These are phyloP conservation scores for Agaricus subrufescens DNA, from an alignment of 768 basidiomycete genomes.

Conservation along the genomic window DNA sequence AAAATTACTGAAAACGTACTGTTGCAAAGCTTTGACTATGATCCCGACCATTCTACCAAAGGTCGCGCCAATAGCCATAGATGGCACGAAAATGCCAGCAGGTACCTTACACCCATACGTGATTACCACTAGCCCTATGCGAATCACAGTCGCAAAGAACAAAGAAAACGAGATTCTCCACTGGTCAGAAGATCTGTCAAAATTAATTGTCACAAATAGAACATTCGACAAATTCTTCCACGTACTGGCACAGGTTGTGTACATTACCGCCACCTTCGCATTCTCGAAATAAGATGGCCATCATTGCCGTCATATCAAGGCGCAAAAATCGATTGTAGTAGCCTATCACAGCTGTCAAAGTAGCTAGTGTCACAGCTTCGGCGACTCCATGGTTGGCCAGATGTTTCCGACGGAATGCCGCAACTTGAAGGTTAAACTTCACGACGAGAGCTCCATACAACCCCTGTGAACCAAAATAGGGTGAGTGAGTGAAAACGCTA, in stretches of 20 bases:
- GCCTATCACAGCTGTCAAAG: conserved; percentile 85
- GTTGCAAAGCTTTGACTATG: conserved; percentile 88
- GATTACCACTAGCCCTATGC: conserved; percentile 80
- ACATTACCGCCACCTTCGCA: conserved; percentile 93
- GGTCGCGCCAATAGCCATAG: conserved; percentile 97
- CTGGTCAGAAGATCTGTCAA: conserved; percentile 72
- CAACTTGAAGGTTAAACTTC: conserved; percentile 94
- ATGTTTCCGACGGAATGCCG: conserved; percentile 91
- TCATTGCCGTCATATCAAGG: conserved; percentile 96
- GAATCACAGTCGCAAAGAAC: conserved; percentile 85
- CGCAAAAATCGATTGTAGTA: conserved; percentile 94
- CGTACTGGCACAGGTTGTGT: conserved; percentile 89
- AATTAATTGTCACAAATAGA: neutral
- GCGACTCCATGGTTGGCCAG: conserved; percentile 78
- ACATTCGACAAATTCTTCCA: conserved; percentile 10
- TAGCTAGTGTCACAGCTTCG: conserved; percentile 85
- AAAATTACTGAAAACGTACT: conserved; percentile 36
- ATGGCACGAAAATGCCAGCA: conserved; percentile 96
- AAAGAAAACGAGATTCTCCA: conserved; percentile 96
- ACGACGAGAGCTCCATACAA: conserved; percentile 96
- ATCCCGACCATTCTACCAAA: conserved; percentile 98
- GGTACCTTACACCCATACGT: conserved; percentile 97
- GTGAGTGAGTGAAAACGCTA: conserved; percentile 7
- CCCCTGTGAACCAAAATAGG: conserved; percentile 48
- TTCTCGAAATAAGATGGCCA: conserved; percentile 92